A percentile compares a stretch with the other conserved stretches of the same genome.
Conservation (phyloP, 2,329 filamentous ascomycete genomes). For the Pseudogymnoascus sp. region DNA sequence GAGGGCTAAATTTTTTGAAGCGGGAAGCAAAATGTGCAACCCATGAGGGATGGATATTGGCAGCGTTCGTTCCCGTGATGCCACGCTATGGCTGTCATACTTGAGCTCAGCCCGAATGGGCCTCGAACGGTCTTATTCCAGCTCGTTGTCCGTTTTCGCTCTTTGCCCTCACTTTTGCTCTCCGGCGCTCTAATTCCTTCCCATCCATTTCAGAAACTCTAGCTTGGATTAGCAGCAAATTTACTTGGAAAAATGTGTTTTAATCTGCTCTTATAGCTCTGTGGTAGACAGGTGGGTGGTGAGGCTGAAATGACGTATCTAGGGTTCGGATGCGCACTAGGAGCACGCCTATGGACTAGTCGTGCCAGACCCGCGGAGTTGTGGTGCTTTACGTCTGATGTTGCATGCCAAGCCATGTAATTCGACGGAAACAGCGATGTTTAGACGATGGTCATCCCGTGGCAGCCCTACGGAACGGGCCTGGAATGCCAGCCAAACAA, state of each 20-base stretch:
- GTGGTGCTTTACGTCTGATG: neutral
- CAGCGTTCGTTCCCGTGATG: neutral
- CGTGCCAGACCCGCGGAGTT: neutral
- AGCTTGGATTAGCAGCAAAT: neutral
- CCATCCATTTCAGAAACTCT: neutral
- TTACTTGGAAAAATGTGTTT: neutral
- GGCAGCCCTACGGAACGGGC: neutral
- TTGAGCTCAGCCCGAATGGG: neutral
- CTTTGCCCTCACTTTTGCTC: neutral
- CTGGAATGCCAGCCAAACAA: neutral
- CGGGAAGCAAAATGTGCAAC: neutral
- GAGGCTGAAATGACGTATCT: neutral
- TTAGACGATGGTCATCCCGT: neutral
- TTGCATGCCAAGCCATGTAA: neutral
- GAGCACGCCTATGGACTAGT: neutral
- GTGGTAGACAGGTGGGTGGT: neutral
- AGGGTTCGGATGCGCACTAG: neutral
- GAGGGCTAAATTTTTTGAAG: neutral
- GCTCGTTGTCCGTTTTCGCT: neutral
- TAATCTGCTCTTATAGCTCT: neutral
- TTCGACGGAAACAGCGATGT: slow-evolving; percentile 1
- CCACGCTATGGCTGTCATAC: neutral
- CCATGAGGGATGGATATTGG: neutral
- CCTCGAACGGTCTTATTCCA: neutral
- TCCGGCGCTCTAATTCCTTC: neutral